Conservation (phyloP, 129 eudicot genomes). For the Glebionis coronaria region DNA sequence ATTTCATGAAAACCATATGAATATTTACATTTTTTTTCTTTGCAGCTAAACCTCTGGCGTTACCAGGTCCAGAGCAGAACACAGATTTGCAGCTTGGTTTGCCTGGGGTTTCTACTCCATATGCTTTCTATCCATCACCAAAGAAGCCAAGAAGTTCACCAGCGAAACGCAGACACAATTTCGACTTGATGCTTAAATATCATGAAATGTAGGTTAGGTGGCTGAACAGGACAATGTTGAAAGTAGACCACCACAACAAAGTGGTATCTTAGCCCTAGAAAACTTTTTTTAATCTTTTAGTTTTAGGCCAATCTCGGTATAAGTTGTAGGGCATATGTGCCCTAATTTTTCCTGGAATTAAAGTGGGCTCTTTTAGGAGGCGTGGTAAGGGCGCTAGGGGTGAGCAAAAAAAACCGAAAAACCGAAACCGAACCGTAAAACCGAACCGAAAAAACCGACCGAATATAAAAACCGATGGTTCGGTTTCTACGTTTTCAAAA, state of each 20-base stretch:
- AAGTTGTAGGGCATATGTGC: not conserved
- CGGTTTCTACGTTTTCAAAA: no score
- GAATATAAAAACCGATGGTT: no score
- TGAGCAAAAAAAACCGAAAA: no score
- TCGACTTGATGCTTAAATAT: not conserved
- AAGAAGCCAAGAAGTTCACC: constrained; percentile 30
- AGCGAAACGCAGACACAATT: constrained; percentile 9
- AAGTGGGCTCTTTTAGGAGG: no score
- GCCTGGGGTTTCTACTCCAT: constrained; percentile 32
- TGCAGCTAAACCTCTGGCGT: constrained; percentile 42
- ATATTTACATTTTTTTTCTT: not conserved
- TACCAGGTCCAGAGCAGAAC: constrained; percentile 44
- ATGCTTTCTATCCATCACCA: not conserved
- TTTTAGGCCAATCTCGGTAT: not conserved
- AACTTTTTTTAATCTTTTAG: no score
- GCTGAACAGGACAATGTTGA: not conserved
- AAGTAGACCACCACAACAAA: not conserved
- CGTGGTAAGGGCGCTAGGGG: no score
- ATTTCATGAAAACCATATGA: not conserved
- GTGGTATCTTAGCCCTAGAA: no score
- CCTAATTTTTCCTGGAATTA: no score
- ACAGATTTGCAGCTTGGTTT: constrained; percentile 38
- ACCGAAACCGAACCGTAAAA: no score
- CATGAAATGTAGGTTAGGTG: constrained; percentile 21
- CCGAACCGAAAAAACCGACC: no score